Percentiles rank a stretch among this genome's conserved stretches.
Evolutionary conservation across 345 rosid species (phyloP).

Genomic region (Populus nigra): DNA sequence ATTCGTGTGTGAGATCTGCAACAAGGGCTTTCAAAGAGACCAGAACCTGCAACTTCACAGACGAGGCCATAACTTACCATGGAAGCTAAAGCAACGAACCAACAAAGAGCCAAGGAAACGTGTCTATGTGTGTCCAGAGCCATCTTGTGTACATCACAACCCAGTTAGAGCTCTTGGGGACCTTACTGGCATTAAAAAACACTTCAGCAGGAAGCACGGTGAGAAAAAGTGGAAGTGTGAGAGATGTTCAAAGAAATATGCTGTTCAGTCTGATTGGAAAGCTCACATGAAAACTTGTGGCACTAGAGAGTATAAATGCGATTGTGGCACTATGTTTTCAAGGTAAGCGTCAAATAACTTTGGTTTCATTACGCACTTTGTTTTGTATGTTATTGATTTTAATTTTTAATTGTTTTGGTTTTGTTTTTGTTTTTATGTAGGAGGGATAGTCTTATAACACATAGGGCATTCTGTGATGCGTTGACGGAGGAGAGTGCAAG

Average conservation of each 20-base stretch:
- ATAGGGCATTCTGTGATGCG: slow-evolving; percentile 78
- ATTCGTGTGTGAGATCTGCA: slow-evolving; percentile 80
- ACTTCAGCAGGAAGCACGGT: slow-evolving; percentile 71
- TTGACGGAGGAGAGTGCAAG: slow-evolving; percentile 66
- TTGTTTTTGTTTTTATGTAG: slow-evolving; percentile 18
- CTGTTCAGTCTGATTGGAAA: slow-evolving; percentile 78
- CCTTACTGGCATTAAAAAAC: slow-evolving; percentile 82
- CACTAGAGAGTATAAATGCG: slow-evolving; percentile 69
- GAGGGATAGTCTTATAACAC: slow-evolving; percentile 77
- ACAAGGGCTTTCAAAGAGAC: slow-evolving; percentile 74
- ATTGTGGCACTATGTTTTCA: slow-evolving; percentile 73
- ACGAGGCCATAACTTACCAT: slow-evolving; percentile 75
- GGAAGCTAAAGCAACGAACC: slow-evolving; percentile 65
- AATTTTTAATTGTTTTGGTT: neutral
- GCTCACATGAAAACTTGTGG: slow-evolving; percentile 88
- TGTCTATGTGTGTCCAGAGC: slow-evolving; percentile 76
- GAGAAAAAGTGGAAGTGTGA: slow-evolving; percentile 87
- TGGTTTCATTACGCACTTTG: neutral
- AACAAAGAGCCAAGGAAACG: slow-evolving; percentile 53
- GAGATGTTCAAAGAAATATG: slow-evolving; percentile 73
- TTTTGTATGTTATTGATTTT: neutral
- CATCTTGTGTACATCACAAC: slow-evolving; percentile 63
- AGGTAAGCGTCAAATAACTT: slow-evolving; percentile 32
- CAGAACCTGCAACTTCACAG: slow-evolving; percentile 82
- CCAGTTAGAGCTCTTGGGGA: slow-evolving; percentile 76